Base-by-base conservation (phyloP, 225 moss, liverwort and hornwort species). In the Polytrichum formosum region DNA sequence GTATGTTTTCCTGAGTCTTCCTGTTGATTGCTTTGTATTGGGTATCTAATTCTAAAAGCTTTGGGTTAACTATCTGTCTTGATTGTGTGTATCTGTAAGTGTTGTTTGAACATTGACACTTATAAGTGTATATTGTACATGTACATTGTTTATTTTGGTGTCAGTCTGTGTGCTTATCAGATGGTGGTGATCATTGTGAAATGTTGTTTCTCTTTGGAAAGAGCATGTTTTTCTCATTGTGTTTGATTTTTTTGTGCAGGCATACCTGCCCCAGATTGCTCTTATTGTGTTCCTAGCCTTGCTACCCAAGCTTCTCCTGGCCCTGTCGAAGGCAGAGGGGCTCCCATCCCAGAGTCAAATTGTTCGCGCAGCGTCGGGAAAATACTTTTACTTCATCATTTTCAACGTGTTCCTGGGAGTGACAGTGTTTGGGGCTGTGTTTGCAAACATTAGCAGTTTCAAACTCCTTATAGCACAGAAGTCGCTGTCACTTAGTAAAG, bases 361-460 rank as follows among this genome's bases (percentile, higher is more conserved):
- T 68, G 60, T 63, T 21, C 70, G 87, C 69, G 79, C 81, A 64
- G 79, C 79, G 8, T 72, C 77, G 4, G 84, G 84, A 30, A 89
- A 89, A 67, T 86, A 86, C 18, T 87, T 28, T 5, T 81, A 81
- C 61, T 84, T 89, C 18, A 82, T 79, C 71, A 61, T 89, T 7
- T 89, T 87, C 54, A 84, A 87, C 59, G 87, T 87, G 56, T 87
- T 89, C 73, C 75, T 89, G 23, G 81, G 89, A 66, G 65, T 89
- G n/a, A 89, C 84, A 19, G 77, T 89, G 64, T 85, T 88, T 53
- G 88, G 85, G 27, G 81, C 84, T n/a, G 72, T 88, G 18, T 71
- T 88, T 68, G 75, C 79, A 54, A 82, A 72, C 54, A 33, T 79
- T 8, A 0, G 55, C 4, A 75, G 80, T 21, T 76, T 88, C 60